A percentile compares a stretch with the other conserved stretches of the same genome.
phyloP scores from a whole-genome alignment of 1,284 basidiomycete genomes.

The Blastosporella zonata region DNA sequence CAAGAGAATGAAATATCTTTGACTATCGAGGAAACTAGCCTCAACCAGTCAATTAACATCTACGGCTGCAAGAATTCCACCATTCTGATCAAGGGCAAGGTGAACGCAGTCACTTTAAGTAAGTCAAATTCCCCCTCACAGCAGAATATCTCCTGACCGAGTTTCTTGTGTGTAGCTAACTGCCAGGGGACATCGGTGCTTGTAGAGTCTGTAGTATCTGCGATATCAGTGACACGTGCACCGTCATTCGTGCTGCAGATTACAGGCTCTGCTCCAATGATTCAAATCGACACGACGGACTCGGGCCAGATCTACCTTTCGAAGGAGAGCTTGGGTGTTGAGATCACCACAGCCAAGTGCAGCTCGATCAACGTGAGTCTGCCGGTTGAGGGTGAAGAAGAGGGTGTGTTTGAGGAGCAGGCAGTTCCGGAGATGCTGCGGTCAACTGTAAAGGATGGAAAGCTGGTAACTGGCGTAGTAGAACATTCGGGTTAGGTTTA shows the following conservation, averaged over 20 bases:
- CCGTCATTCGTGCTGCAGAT: constrained; percentile 94
- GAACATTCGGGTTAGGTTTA: constrained; percentile 72
- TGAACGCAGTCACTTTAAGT: constrained; percentile 93
- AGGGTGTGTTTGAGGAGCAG: constrained; percentile 89
- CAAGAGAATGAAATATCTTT: constrained; percentile 83
- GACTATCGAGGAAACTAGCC: constrained; percentile 74
- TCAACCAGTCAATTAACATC: constrained; percentile 87
- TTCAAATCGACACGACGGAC: constrained; percentile 94
- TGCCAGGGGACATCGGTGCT: constrained; percentile 89
- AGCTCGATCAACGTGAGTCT: constrained; percentile 92
- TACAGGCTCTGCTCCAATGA: constrained; percentile 85
- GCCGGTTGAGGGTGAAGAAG: constrained; percentile 85
- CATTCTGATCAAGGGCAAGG: constrained; percentile 88
- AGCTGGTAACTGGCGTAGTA: constrained; percentile 84
- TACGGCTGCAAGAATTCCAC: constrained; percentile 92
- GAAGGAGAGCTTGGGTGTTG: constrained; percentile 72
- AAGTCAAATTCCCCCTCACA: constrained; percentile 12
- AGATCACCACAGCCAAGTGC: constrained; percentile 96
- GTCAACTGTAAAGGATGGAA: constrained; percentile 81
- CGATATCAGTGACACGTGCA: constrained; percentile 84
- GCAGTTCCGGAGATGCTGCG: constrained; percentile 96
- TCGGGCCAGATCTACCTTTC: constrained; percentile 95
- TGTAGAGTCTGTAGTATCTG: constrained; percentile 89
- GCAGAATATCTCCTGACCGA: constrained; percentile 4
- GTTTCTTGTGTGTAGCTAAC: constrained; percentile 55